Base-by-base conservation (phyloP, 768 basidiomycete species). In the Lentinula lateritia region DNA sequence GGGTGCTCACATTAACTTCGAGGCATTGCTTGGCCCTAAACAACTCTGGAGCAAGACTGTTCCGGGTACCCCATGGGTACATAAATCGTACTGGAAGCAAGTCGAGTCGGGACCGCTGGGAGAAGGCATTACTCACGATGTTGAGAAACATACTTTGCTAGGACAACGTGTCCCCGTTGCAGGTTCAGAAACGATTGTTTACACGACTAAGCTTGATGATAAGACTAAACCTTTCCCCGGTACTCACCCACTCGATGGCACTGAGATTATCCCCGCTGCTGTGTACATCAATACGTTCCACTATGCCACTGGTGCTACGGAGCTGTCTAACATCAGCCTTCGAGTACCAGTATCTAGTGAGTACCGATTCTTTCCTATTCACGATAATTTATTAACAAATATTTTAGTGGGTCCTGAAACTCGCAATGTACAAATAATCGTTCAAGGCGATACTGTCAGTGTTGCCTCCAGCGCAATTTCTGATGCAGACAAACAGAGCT, bases 181-280 rank as follows among this genome's bases (percentile, higher is more conserved):
- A 18, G 53, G 53, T 20, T 38, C 38, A 35, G 53, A 54, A 10
- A 54, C 38, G 4, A 36, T 54, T 16, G 53, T 54, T 9, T 54
- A 54, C 13, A 38, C 53, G 18, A 54, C 53, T 4, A 54, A 54
- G n/a, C 53, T 54, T 15, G 38, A 54, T 18, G 53, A 54, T 4
- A 54, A 54, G n/a, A 54, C 53, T 6, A 54, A 54, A n/a, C 53
- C 53, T 41, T 54, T 54, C n/a, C 53, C 53, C 28, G 53, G 53
- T 20, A 54, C 53, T 39, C 53, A 54, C 38, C 53, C 38, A 18
- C 38, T 54, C 18, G 35, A 54, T 54, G 53, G 53, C 0, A 54
- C 53, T 6, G 53, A 54, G 38, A 54, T 54, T 23, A 54, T 54
- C 12, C 53, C 53, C 10, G 53, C 53, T 13, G 38, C 53, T 41